Evolutionary conservation across 225 moss, liverwort and hornwort species (phyloP), one percentile per base, ranked within the genome.

Genomic region (Thuidium tamariscinum): DNA sequence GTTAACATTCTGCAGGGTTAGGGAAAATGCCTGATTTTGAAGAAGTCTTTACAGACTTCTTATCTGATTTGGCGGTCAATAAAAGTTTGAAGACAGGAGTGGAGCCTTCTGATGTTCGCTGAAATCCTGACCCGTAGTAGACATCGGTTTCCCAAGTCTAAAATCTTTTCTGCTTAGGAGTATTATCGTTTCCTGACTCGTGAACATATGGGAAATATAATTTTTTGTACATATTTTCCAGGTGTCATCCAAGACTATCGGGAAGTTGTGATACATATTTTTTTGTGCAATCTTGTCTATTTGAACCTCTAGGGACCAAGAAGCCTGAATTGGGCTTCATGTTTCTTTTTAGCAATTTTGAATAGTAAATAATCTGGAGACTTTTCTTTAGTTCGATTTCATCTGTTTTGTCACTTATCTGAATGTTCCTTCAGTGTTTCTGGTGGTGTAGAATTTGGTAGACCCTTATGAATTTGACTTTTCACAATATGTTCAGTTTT

Each of bases 11-110:
- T 89, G 77, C 91, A 91, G 92, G 92, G 62, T 92, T 88, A 84
- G 92, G 92, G 65, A 92, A 92, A 79, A 92, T 92, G 92, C 92
- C 92, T 57, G 92, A 92, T 81, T 92, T 91, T 29, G 92, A 92
- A 81, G 81, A 71, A 30, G 92, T 92, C 57, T 92, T 92, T 6
- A 91, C 89, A 41, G 91, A 92, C 79, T 92, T 92, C 44, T 73
- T 92, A 46, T 86, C 86, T 27, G 88, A 83, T 74, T 82, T 92
- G 92, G 91, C 92, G 63, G 39, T 62, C 12, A 86, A 81, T 8
- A 88, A 87, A 77, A 82, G 51, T 46, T 65, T 56, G 54, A 89
- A 82, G 79, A n/a, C 80, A 56, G 82, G 82, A 72, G 88, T 86
- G 0, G 87, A 83, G 46, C 55, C 88, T 63, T 68, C 82, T 23